Conservation (phyloP, 306 rosid genomes). For the Canavalia gladiata region DNA sequence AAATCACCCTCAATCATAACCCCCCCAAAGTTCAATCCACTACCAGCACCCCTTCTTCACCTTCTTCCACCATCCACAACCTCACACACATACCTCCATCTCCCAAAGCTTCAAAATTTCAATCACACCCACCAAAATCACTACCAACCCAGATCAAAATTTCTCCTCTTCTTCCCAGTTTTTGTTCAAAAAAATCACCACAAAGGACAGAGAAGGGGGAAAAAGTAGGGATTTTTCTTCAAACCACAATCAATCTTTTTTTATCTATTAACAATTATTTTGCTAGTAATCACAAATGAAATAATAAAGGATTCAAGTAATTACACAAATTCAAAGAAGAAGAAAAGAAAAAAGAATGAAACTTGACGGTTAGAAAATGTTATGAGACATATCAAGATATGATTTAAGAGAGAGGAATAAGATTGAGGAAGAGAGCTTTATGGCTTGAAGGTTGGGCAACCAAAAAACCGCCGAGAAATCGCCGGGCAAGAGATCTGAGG, state of each 20-base stretch:
- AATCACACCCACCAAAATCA: slow-evolving; percentile 50
- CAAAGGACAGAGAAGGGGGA: slow-evolving; percentile 28
- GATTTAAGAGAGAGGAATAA: slow-evolving; percentile 41
- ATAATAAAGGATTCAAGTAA: slow-evolving; percentile 45
- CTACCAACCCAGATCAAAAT: slow-evolving; percentile 47
- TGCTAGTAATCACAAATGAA: slow-evolving; percentile 41
- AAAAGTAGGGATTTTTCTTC: slow-evolving; percentile 26
- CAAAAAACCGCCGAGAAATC: slow-evolving; percentile 51
- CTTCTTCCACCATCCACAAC: slow-evolving; percentile 46
- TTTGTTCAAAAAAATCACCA: slow-evolving; percentile 17
- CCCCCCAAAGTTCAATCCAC: slow-evolving; percentile 60
- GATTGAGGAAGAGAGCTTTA: not conserved
- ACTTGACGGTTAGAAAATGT: slow-evolving; percentile 23
- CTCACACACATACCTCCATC: slow-evolving; percentile 64
- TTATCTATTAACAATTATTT: slow-evolving; percentile 28
- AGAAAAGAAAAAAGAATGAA: not conserved
- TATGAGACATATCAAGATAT: slow-evolving; percentile 38
- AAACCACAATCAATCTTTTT: slow-evolving; percentile 15
- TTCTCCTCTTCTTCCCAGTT: slow-evolving; percentile 18
- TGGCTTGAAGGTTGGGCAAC: slow-evolving; percentile 3
- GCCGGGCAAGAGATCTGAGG: slow-evolving; percentile 60
- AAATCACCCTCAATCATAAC: slow-evolving; percentile 74
- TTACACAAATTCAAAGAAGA: slow-evolving; percentile 10
- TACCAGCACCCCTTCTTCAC: slow-evolving; percentile 42
- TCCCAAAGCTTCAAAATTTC: slow-evolving; percentile 60